phyloP scores from a whole-genome alignment of 2,329 filamentous ascomycete species.

The Colletotrichum eremochloae region DNA sequence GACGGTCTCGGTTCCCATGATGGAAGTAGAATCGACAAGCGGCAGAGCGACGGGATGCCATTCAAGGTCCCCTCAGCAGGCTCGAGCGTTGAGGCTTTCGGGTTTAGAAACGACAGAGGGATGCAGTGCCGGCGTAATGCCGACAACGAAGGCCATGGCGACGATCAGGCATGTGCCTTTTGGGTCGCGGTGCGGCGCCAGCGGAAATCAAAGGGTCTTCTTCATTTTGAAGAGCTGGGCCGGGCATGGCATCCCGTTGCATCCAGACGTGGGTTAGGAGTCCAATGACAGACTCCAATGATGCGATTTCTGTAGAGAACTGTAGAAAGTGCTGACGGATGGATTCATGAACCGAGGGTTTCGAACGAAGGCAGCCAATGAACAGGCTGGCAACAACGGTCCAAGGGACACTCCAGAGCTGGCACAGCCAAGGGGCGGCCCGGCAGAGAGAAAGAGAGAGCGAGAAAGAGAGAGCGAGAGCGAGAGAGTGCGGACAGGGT shows the following conservation, averaged over 20 bases:
- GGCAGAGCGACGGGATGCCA: slow-evolving; percentile 2
- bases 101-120: slow-evolving; percentile 5
- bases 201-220: background rate
- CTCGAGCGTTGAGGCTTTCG: slow-evolving; percentile 11
- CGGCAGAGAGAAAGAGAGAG: background rate
- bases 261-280: background rate
- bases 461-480: background rate
- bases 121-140: slow-evolving; percentile 17
- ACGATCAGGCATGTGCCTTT: slow-evolving; percentile 25
- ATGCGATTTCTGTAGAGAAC: slow-evolving; percentile 15
- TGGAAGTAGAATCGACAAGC: slow-evolving; percentile 3
- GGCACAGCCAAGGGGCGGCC: background rate
- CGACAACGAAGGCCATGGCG: slow-evolving; percentile 15
- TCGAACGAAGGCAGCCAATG: background rate
- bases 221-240: slow-evolving; percentile 1
- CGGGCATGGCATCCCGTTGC: background rate
- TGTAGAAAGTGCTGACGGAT: slow-evolving; percentile 28
- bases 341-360: slow-evolving; percentile 11
- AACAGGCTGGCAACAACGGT: slow-evolving; percentile 13
- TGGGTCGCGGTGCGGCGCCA: background rate
- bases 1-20: background rate
- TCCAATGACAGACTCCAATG: background rate
- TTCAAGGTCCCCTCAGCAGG: background rate
- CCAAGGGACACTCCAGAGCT: background rate
- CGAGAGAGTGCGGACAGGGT: background rate